Evolutionary conservation across 2,329 filamentous ascomycete species (phyloP), one percentile per base, ranked within the genome.

Genomic region (Emydomyces testavorans): DNA sequence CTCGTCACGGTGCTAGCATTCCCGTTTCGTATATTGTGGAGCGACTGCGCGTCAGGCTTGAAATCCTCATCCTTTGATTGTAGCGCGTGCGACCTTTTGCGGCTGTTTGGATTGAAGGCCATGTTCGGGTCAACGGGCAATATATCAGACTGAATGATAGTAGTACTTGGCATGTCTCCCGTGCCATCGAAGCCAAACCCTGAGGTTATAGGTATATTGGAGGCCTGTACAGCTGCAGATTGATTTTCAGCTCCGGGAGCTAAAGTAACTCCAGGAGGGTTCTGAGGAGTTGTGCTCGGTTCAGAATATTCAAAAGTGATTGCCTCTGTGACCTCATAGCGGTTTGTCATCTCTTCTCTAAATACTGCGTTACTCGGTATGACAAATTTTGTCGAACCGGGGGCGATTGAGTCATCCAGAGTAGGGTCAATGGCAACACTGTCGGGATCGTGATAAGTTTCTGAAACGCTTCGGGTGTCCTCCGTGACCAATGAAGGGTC

Each of bases 401-500:
- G 21, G 8, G 37, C 40, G 6, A 43, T 29, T 38, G 32, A 45
- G n/a, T 46, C 46, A 38, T 46, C 48, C 46, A 72, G 54, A 1
- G 65, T 62, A 11, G 70, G 69, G 50, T 72, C 70, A 46, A 72
- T 64, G 0, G 68, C 66, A 32, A 71, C 65, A 6, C 60, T 60
- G 3, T 50, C 50, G n/a, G n/a, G n/a, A 49, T 59, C 54, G 11
- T 23, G 26, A 15, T 43, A 26, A 36, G 54, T 46, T 13, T 57
- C 54, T 18, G 31, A 45, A 16, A 36, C 46, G 10, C 16, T 34
- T 32, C 13, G 13, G 7, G 15, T 36, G 5, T 45, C 16, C 7
- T 37, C 24, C 3, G 13, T 32, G 8, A 29, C 15, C 6, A 44
- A 11, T 2, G 23, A 45, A 4, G 42, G 31, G 32, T 47, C 44